phyloP scores from a whole-genome alignment of 768 basidiomycete genomes.

The Leccinum obscurum region DNA sequence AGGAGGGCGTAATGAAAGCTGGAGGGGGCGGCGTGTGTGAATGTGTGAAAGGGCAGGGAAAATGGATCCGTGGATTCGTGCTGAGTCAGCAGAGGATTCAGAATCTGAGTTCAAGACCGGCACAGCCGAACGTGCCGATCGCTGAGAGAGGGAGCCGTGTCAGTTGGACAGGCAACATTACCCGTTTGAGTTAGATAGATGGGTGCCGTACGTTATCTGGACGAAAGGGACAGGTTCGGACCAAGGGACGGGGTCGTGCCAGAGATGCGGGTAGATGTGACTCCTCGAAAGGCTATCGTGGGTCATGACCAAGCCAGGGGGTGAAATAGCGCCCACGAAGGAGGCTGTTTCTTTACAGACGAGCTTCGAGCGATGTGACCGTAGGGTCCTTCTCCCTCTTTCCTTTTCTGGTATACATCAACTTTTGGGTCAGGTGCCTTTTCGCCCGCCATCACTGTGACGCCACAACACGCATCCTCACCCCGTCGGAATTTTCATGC shows the following conservation, averaged over 20 bases:
- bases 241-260: constrained; percentile 17
- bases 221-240: constrained; percentile 15
- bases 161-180: constrained; percentile 34
- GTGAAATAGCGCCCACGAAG: constrained; percentile 28
- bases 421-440: constrained; percentile 31
- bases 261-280: constrained; percentile 26
- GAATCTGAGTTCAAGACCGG: constrained; percentile 21
- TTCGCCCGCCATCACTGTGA: constrained; percentile 35
- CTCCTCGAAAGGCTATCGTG: constrained; percentile 38
- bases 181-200: constrained; percentile 33
- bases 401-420: constrained; percentile 23
- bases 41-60: not conserved
- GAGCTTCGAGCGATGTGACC: constrained; percentile 34
- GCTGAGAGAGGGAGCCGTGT: constrained; percentile 30
- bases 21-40: constrained; percentile 10
- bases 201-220: constrained; percentile 33
- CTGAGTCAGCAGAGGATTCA: constrained; percentile 25
- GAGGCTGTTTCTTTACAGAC: constrained; percentile 4
- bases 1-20: constrained; percentile 12
- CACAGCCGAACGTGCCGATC: constrained; percentile 34
- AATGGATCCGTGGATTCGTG: constrained; percentile 12
- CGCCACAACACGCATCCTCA: constrained; percentile 39
- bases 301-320: constrained; percentile 18
- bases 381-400: constrained; percentile 23
- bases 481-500: constrained; percentile 35